Base-by-base conservation (phyloP, 2,329 filamentous ascomycete species). In the Hypoxylon sp. region DNA sequence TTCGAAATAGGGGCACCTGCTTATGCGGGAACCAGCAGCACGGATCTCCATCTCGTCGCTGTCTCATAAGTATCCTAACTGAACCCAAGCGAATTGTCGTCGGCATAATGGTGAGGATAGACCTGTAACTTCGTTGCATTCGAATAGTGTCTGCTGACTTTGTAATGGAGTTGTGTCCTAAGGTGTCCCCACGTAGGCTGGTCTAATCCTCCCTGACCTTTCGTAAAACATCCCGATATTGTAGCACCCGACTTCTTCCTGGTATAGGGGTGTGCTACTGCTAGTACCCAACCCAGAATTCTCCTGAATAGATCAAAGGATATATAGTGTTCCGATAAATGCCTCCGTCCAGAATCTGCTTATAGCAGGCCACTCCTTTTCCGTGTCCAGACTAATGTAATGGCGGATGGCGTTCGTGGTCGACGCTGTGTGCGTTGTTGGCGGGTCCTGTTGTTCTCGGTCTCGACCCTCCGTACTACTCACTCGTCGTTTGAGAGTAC, bases 381-480 rank as follows among this genome's bases (percentile, higher is more conserved):
- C 31, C n/a, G 26, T 17, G 35, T 53, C 26, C 31, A 27, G 20
- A n/a, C n/a, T 37, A 42, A 31, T 33, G 17, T 33, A 31, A 10
- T 11, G 24, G 21, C 4, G 33, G 21, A 3, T n/a, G 26, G 17
- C 31, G 9, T 35, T 24, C 11, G 10, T 35, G 48, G 29, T 24
- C 41, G 21, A 40, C 47, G 8, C n/a, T 48, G 51, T 26, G 18
- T 45, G 31, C 18, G 35, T 35, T 46, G 41, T 23, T 17, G 33
- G 38, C 40, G 42, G 41, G 20, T 42, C 45, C 23, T 17, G 4
- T 18, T 7, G 18, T 15, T 7, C 10, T 15, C n/a, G 15, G 18
- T 6, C 10, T 35, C 31, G n/a, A 7, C 31, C 9, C 7, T 18
- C 18, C 15, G 6, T 18, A 35, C 48, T 17, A 27, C 9, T 45